Conservation (phyloP, 306 rosid genomes). For the Astragalus membranaceus region DNA sequence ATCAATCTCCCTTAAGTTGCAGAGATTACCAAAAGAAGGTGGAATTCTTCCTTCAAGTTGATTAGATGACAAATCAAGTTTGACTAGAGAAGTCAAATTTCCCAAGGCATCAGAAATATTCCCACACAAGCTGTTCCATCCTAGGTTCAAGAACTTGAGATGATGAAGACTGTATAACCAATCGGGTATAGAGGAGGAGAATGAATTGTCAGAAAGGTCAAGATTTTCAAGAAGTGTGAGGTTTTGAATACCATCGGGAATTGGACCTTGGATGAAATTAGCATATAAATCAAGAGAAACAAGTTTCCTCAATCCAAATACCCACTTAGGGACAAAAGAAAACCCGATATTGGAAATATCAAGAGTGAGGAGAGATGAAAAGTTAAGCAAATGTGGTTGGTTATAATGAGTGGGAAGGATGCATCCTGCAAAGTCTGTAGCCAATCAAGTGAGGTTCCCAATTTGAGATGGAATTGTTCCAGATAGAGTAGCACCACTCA, state of each 20-base stretch:
- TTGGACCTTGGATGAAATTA: background rate
- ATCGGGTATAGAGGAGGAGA: background rate
- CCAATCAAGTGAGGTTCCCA: background rate
- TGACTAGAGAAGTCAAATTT: slow-evolving; percentile 6
- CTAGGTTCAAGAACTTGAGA: background rate
- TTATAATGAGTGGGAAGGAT: too few relatives aligned
- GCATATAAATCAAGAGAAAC: background rate
- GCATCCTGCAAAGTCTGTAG: too few relatives aligned
- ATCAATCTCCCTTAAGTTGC: background rate
- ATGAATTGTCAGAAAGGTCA: background rate
- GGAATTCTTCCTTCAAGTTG: background rate
- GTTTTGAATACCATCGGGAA: slow-evolving; percentile 9
- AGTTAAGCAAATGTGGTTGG: too few relatives aligned
- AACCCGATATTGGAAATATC: too few relatives aligned
- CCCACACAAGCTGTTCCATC: background rate
- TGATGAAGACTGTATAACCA: background rate
- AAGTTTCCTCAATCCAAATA: background rate
- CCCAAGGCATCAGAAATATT: background rate
- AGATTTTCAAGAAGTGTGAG: slow-evolving; percentile 3
- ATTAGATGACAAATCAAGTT: background rate
- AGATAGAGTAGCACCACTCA: too few relatives aligned
- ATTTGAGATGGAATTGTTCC: background rate
- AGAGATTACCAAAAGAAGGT: background rate
- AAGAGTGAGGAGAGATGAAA: too few relatives aligned
- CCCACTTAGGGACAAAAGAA: too few relatives aligned